Evolutionary conservation across 148 eudicot genomes (phyloP).

Genomic region (Rhododendron williamsianum): DNA sequence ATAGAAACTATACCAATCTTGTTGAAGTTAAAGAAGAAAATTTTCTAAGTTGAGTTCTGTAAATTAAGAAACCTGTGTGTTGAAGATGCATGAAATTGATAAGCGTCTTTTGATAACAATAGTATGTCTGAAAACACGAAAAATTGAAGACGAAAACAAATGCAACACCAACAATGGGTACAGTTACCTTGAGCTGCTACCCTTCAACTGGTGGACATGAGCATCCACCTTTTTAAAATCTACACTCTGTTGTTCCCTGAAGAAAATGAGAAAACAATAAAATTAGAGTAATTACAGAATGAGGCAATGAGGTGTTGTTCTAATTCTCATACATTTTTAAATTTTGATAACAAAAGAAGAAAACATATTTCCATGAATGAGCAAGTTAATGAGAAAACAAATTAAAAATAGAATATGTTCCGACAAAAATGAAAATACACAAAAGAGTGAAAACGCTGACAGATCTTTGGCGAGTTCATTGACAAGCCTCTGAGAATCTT

Average conservation of each 20-base stretch:
- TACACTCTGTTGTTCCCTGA: slow-evolving; percentile 53
- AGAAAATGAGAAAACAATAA: not conserved
- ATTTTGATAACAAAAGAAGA: not conserved
- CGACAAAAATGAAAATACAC: not conserved
- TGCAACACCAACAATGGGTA: not conserved
- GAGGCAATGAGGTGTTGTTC: not conserved
- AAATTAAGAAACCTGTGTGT: not conserved
- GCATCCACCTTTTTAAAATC: slow-evolving; percentile 70
- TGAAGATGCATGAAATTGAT: too few species aligned
- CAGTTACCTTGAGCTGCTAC: slow-evolving; percentile 74
- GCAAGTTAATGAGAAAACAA: not conserved
- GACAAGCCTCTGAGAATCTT: slow-evolving; percentile 66
- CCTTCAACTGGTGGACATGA: slow-evolving; percentile 78
- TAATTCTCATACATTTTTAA: too few species aligned
- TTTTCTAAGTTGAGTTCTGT: not conserved
- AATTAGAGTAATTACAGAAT: not conserved
- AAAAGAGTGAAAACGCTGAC: slow-evolving; percentile 24
- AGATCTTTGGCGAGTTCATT: slow-evolving; percentile 43
- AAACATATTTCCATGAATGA: not conserved
- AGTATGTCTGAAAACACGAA: not conserved
- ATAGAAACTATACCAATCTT: not conserved
- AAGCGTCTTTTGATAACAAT: not conserved
- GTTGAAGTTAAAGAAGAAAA: not conserved
- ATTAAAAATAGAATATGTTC: not conserved
- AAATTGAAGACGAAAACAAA: not conserved